These are phyloP conservation scores for Conringia planisiliqua DNA, from an alignment of 345 rosid species.

Conservation along the genomic window DNA sequence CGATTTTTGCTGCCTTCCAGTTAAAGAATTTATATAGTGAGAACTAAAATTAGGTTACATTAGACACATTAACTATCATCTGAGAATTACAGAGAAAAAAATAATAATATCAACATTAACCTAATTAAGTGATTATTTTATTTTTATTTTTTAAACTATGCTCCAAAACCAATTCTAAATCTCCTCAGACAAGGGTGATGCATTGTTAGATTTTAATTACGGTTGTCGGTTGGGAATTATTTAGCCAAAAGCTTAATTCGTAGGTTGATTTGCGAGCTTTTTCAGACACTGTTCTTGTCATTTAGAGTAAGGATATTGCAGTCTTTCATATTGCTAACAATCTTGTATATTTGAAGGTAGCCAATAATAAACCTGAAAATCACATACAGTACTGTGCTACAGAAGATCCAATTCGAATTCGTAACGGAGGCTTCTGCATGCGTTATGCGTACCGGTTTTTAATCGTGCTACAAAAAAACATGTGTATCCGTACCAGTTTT, in stretches of 20 bases:
- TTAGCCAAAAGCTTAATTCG: background rate
- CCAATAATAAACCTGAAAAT: background rate
- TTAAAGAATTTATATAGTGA: background rate
- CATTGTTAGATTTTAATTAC: background rate
- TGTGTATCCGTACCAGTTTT: background rate
- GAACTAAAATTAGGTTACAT: background rate
- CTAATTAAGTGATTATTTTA: background rate
- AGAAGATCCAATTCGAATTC: background rate
- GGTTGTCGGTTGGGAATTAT: background rate
- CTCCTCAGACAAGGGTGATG: background rate
- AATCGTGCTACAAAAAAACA: background rate
- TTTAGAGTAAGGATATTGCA: background rate
- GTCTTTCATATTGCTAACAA: background rate
- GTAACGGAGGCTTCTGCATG: background rate
- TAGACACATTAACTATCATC: background rate
- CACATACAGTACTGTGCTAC: background rate
- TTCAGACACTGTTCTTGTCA: background rate
- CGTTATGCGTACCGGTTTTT: background rate
- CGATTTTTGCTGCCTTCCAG: background rate
- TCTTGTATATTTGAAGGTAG: background rate
- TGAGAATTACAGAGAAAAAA: background rate
- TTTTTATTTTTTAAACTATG: background rate
- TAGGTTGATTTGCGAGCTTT: background rate
- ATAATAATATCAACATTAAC: background rate
- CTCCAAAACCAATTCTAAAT: background rate